Evolutionary conservation across 2,329 filamentous ascomycete genomes (phyloP), one percentile per base, ranked within the genome.

Genomic region (Fusarium staphyleae): DNA sequence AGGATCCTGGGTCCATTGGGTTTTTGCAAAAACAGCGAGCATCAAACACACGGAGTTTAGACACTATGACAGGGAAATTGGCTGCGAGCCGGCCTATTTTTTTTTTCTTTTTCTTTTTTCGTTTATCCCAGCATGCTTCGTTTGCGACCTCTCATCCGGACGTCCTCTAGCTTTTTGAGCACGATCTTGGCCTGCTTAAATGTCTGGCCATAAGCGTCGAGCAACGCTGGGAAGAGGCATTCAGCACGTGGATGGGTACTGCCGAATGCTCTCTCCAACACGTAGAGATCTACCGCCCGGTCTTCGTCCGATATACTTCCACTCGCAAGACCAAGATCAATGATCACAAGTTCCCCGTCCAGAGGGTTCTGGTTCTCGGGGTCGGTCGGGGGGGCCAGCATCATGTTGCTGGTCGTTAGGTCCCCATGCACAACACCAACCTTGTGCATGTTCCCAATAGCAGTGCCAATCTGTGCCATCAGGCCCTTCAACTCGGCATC

Each of bases 341-440:
- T 98, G 30, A 98, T 79, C 16, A 96, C 87, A 52, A 99, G 83
- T 46, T 96, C 88, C 2, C 91, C 93, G 1, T 84, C 80, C 50
- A 87, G 67, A 2, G 66, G 53, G 15, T 57, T 64, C 10, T 60
- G 48, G 22, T 64, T 60, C 8, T 65, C 60, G 5, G 61, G 47
- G 5, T 44, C 62, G 11, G 61, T 66, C n/a, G 63, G 44, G 15
- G 68, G 69, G 12, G 80, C 78, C 63, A 98, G 71, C 88, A 99
- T 97, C 77, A 99, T 82, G 75, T 99, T 99, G 76, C 93, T 97
- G 60, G 93, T 99, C 55, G 95, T 99, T 76, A 99, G 75, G 77
- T 99, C 95, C 33, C 95, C 95, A 77, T 99, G 95, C 53, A 96
- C 87, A 49, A 98, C 84, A 13, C 93, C 93, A n/a, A 86, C 81